Base-by-base conservation (phyloP, 768 basidiomycete species). In the Pleurotus eryngii region DNA sequence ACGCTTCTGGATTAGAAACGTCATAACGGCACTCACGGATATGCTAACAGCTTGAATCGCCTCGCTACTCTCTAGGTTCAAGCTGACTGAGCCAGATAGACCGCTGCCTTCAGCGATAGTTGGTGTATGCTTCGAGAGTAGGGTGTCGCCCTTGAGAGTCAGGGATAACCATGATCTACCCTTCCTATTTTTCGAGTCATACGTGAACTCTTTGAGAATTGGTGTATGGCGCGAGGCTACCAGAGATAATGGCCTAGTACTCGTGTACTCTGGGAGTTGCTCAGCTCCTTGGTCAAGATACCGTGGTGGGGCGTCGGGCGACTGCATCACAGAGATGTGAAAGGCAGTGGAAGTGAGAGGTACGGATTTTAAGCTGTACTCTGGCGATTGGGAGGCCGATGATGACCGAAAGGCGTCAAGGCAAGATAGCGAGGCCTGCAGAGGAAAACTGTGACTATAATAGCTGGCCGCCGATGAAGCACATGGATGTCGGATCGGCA, bases 41-140 rank as follows among this genome's bases (percentile, higher is more conserved):
- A 87, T 60, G 11, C 70, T 67, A 11, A 87, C 76, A 9, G 73
- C 72, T 58, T 79, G 76, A 46, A 84, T 76, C 18, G 71, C 69
- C 42, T 82, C 79, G 5, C 75, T 69, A 38, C 71, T 71, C 4
- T 69, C 69, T 15, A 74, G 58, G 48, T 65, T 63, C 22, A 80
- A 62, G 5, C 63, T 64, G 11, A 79, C 71, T 39, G 67, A 65
- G 8, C 79, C 78, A 39, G 63, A 63, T 4, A 77, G 62, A 2
- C 61, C 59, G 8, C 65, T 63, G 39, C 73, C 72, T 62, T 80
- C 71, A 14, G 72, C 43, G 60, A 73, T 68, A 1, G 67, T 71
- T 5, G 77, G 76, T 14, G 69, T 53, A 12, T 67, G 67, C 11
- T 74, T 54, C 17, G 51, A 54, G 5, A 54, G 51, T 24, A 42